A percentile compares a stretch with the other conserved stretches of the same genome.
Evolutionary conservation across 208 protist genomes (phyloP).

Genomic region (Leishmania turanica): DNA sequence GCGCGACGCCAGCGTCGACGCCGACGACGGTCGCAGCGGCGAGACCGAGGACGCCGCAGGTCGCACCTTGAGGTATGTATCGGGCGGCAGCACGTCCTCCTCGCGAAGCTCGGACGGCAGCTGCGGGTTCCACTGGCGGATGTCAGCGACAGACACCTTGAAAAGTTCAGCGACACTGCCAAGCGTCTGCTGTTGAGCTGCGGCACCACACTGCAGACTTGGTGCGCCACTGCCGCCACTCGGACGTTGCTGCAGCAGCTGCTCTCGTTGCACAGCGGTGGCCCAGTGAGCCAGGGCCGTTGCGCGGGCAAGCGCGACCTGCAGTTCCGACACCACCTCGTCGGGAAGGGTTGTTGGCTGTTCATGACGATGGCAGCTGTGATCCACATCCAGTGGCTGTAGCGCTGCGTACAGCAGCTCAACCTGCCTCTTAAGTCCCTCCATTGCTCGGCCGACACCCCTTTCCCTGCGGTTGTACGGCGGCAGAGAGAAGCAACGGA

Average conservation of each 20-base stretch:
- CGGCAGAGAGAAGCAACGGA: neutral
- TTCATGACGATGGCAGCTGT: neutral
- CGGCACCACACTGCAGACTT: neutral
- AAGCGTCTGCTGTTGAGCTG: neutral
- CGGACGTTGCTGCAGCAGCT: neutral
- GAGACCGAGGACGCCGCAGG: conserved; percentile 9
- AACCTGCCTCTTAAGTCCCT: conserved; percentile 49
- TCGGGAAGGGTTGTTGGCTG: conserved; percentile 20
- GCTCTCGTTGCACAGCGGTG: conserved; percentile 21
- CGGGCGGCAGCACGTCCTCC: conserved; percentile 35
- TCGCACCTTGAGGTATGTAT: conserved; percentile 58
- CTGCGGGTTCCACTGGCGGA: conserved; percentile 62
- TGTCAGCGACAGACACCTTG: conserved; percentile 28
- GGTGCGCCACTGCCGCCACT: neutral
- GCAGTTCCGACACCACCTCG: conserved; percentile 41
- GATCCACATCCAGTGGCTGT: conserved; percentile 29
- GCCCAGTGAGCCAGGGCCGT: conserved; percentile 49
- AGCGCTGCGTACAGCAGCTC: conserved; percentile 42
- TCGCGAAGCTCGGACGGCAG: conserved; percentile 27
- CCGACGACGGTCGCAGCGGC: neutral
- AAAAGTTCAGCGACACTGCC: conserved; percentile 27
- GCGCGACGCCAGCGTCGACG: neutral
- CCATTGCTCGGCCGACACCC: conserved; percentile 18
- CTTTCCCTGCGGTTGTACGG: neutral
- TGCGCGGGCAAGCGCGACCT: conserved; percentile 44